Base-by-base conservation (phyloP, 164 flowering plant genomes). In the Piper longum region DNA sequence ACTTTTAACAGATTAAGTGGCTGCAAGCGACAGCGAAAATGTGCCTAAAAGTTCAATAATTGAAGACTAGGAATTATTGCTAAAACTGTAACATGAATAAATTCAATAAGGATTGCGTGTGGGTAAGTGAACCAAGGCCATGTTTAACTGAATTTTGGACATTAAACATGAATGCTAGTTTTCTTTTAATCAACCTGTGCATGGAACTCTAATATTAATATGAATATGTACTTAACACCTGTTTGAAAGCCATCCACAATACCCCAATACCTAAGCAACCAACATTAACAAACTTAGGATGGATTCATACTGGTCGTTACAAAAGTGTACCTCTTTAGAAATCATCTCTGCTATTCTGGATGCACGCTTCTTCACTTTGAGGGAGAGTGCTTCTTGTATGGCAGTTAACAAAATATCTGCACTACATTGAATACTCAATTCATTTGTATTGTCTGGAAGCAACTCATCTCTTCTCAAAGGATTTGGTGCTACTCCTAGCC, bases 401-500 rank as follows among this genome's bases (percentile, higher is more conserved):
- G 92, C 84, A 52, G 69, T 72, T 42, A 76, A 72, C 19, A 90
- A 67, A 39, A 66, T 71, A 69, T 61, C 62, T 62, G 87, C 89
- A 61, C 85, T 90, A 77, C 73, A 76, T 62, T 12, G 67, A 60
- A 88, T 78, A 71, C 73, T 72, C 3, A 12, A 26, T 1, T 76
- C 77, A 67, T 81, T 83, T 64, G 67, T 71, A 41, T 62, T 61
- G 60, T 85, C 89, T 26, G 95, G 97, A 70, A 93, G 67, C 74
- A 93, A 69, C 59, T 80, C 66, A 54, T 68, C 69, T 66, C 77
- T 80, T 55, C 74, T 76, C 56, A 93, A 55, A 57, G 98, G 97
- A 68, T 83, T 81, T 12, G 96, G 88, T 41, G 96, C 83, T 67
- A 93, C 96, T 70, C 97, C 98, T 63, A 93, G 89, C 97, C 98